phyloP scores from a whole-genome alignment of 139 green algal genomes.

The Picochlorum sp. region DNA sequence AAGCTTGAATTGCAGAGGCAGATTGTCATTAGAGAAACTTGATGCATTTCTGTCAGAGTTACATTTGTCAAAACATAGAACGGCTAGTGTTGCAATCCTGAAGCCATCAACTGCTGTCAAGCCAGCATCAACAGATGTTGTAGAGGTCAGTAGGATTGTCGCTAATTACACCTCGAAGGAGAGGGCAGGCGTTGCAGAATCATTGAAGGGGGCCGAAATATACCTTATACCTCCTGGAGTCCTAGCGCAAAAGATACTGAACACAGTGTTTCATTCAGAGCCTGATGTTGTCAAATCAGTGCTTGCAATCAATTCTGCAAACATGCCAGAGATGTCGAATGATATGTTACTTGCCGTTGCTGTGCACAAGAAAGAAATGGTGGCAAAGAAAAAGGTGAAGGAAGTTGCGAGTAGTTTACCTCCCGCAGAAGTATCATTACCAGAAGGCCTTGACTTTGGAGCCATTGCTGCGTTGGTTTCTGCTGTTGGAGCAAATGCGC shows the following conservation, averaged over 20 bases:
- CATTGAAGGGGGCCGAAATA: neutral
- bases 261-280: neutral
- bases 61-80: constrained; percentile 5
- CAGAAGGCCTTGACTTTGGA: constrained; percentile 8
- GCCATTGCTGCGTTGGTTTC: constrained; percentile 9
- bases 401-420: no score
- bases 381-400: neutral
- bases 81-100: constrained; percentile 13
- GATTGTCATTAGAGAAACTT: constrained; percentile 19
- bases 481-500: constrained; percentile 12
- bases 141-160: neutral
- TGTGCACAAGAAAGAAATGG: constrained; percentile 9
- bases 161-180: neutral
- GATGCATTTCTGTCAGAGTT: constrained; percentile 19
- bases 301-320: neutral
- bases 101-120: neutral
- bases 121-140: neutral
- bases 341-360: neutral
- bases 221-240: constrained; percentile 8
- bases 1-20: constrained; percentile 8
- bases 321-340: neutral
- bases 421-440: neutral
- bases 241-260: neutral
- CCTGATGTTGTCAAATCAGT: neutral
- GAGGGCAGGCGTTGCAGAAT: constrained; percentile 6